A percentile compares a stretch with the other conserved stretches of the same genome.
phyloP scores from a whole-genome alignment of 441 rosid species.

The Arabidopsis lyrata region DNA sequence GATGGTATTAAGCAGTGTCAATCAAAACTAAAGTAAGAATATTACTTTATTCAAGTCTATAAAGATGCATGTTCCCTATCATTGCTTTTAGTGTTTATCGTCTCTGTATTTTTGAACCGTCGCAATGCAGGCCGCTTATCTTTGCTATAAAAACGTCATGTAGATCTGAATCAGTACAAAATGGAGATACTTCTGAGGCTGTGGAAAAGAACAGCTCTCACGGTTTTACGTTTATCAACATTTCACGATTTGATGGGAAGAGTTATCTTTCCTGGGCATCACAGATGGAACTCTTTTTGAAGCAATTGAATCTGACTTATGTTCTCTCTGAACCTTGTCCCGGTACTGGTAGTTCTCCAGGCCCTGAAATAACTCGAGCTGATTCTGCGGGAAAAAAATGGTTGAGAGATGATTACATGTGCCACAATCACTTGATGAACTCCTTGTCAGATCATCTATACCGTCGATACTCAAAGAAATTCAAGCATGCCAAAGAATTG shows the following conservation, averaged over 20 bases:
- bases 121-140: slow-evolving; percentile 16
- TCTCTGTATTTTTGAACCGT: too few species aligned
- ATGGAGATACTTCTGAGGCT: slow-evolving; percentile 46
- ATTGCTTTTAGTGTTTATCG: slow-evolving; percentile 5
- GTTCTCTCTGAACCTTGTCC: slow-evolving; percentile 73
- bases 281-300: slow-evolving; percentile 69
- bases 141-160: slow-evolving; percentile 35
- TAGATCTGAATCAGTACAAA: slow-evolving; percentile 52
- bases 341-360: slow-evolving; percentile 28
- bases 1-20: slow-evolving; percentile 60
- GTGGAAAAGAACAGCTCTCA: slow-evolving; percentile 34
- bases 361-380: slow-evolving; percentile 41
- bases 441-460: slow-evolving; percentile 73
- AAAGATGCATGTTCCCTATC: slow-evolving; percentile 13
- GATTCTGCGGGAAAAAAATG: slow-evolving; percentile 60
- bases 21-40: slow-evolving; percentile 61
- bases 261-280: slow-evolving; percentile 68
- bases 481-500: slow-evolving; percentile 68
- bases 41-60: background rate
- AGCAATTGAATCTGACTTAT: slow-evolving; percentile 65
- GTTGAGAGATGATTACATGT: slow-evolving; percentile 71
- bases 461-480: slow-evolving; percentile 59
- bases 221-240: slow-evolving; percentile 52
- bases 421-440: slow-evolving; percentile 68
- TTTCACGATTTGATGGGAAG: slow-evolving; percentile 79